phyloP scores from a whole-genome alignment of 169 alveolate genomes.

The Eimeria necatrix region DNA sequence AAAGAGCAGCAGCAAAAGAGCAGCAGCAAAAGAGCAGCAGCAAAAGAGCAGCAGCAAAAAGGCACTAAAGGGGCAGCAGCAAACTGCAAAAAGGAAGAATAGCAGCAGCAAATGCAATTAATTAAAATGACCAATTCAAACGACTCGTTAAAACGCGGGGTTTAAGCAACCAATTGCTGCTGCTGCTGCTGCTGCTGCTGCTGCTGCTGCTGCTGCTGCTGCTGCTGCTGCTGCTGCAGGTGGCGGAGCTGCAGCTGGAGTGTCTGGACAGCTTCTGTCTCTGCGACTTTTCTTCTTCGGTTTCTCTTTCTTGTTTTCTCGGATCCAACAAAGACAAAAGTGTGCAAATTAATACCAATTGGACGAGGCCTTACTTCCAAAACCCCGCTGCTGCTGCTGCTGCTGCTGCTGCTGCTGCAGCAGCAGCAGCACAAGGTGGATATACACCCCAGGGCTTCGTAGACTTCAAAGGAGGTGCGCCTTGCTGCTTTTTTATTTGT shows the following conservation, averaged over 20 bases:
- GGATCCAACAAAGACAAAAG: neutral
- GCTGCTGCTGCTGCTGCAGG: neutral
- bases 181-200: conserved; percentile 1
- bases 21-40: no score
- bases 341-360: neutral
- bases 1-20: no score
- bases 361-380: neutral
- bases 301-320: conserved; percentile 42
- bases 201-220: neutral
- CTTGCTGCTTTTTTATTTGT: neutral
- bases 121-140: no score
- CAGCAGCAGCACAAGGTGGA: neutral
- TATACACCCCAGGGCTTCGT: conserved; percentile 44
- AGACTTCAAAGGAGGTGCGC: conserved; percentile 17
- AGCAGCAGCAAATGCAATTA: no score
- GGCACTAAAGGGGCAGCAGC: no score
- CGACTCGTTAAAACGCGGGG: no score
- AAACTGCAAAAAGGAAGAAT: no score
- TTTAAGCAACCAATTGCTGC: no score
- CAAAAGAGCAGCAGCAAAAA: no score
- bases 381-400: neutral
- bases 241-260: conserved; percentile 20
- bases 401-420: conserved; percentile 4
- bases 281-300: neutral
- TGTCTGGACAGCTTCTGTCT: conserved; percentile 25